Conservation (phyloP, 176 grass and related monocot genomes). For the Coix lacrymajobi region DNA sequence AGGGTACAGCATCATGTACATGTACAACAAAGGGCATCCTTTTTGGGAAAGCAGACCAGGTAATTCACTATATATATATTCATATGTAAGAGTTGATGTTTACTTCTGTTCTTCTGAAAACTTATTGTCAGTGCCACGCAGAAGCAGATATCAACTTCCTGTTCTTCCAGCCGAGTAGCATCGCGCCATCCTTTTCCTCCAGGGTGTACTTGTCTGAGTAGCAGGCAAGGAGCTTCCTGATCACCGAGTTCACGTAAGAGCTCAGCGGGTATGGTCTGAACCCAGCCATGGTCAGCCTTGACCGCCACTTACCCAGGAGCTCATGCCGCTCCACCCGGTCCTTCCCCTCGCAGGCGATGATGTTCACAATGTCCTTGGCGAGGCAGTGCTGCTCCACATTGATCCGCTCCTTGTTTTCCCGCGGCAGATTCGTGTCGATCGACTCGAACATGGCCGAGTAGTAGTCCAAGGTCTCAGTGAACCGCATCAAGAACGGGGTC, state of each 20-base stretch:
- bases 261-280: conserved; percentile 85
- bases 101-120: conserved; percentile 22
- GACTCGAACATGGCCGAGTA: conserved; percentile 96
- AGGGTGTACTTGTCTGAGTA: conserved; percentile 89
- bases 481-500: conserved; percentile 76
- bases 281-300: conserved; percentile 90
- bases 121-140: conserved; percentile 70
- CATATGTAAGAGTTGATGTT: conserved; percentile 1
- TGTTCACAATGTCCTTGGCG: conserved; percentile 95
- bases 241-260: conserved; percentile 87
- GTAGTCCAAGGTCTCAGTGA: conserved; percentile 82
- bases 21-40: conserved; percentile 19
- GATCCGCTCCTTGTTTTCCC: conserved; percentile 82
- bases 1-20: conserved; percentile 46
- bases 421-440: conserved; percentile 56
- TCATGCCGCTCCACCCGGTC: conserved; percentile 86
- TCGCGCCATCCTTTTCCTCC: conserved; percentile 73
- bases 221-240: conserved; percentile 69
- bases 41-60: conserved; percentile 18
- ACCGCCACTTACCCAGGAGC: conserved; percentile 93
- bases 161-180: conserved; percentile 90
- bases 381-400: conserved; percentile 93
- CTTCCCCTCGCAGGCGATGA: conserved; percentile 90
- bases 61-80: conserved; percentile 26
- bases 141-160: conserved; percentile 95